Base-by-base conservation (phyloP, 2,329 filamentous ascomycete genomes). In the Scedosporium minutisporum region DNA sequence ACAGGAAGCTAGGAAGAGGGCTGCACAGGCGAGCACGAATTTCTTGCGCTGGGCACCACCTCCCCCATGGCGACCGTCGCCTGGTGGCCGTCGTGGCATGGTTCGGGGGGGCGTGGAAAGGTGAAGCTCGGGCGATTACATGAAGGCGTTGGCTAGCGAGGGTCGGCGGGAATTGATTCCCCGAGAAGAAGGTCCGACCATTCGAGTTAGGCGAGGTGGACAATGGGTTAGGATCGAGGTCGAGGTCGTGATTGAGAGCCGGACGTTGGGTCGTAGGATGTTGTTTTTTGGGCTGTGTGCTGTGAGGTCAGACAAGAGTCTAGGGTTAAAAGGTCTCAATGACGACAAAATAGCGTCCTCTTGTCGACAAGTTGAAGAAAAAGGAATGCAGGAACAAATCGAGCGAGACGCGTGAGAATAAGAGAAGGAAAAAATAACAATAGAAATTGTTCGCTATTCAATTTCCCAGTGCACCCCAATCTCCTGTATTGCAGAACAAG, bases 41-140 rank as follows among this genome's bases (percentile, higher is more conserved):
- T 75, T 77, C 69, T 77, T 74, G 73, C 80, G 76, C 64, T 74
- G 73, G 66, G 73, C 74, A 71, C 74, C 71, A 77, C 77, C 60
- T 61, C 60, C 48, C 44, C 60, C 48, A 55, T 61, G 74, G 76
- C 78, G 76, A 71, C 78, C 80, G 75, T 82, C 81, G 77, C 81
- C 82, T 70, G 80, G 80, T 73, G 84, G 84, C 79, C 84, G 83
- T 82, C 82, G 85, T 79, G 83, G 78, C 84, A 87, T 88, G 65
- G 48, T 23, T 42, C 6, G 27, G 12, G 29, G 29, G 27, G 10
- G 44, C 12, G 33, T 38, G 33, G 58, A 3, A 57, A n/a, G 41
- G 16, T 7, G 16, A 38, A 12, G 46, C 33, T 53, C 33, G 18
- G 55, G 61, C 53, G 61, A 62, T 62, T 41, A 62, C 61, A 62